Conservation (phyloP, 2,329 filamentous ascomycete species). For the Aspergillus ochraceus region DNA sequence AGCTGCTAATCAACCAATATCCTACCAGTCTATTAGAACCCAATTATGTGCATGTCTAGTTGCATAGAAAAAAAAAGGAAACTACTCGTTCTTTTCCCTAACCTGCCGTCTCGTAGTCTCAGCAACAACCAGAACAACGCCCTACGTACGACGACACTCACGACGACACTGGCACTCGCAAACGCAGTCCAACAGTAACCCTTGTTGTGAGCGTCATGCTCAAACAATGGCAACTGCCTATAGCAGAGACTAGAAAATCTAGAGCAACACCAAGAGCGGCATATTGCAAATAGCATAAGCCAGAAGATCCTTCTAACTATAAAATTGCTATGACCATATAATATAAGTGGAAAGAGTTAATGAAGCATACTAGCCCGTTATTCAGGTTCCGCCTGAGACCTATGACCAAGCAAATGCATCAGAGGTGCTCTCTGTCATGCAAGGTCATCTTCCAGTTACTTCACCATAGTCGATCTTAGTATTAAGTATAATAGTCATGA, state of each 20-base stretch:
- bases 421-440: not conserved
- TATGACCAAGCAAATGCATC: not conserved
- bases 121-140: not conserved
- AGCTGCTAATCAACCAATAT: too few species aligned
- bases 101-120: not conserved
- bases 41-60: too few species aligned
- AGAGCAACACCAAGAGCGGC: too few species aligned
- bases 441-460: not conserved
- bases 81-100: not conserved
- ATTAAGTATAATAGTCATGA: not conserved
- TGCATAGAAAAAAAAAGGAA: not conserved
- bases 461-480: not conserved
- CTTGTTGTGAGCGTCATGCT: too few species aligned
- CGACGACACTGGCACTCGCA: not conserved
- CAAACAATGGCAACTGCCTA: too few species aligned
- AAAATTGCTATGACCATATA: too few species aligned
- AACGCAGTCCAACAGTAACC: constrained; percentile 34
- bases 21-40: too few species aligned
- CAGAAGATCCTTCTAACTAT: too few species aligned
- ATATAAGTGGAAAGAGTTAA: too few species aligned
- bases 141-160: not conserved
- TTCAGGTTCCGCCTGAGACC: not conserved
- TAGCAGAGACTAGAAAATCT: too few species aligned
- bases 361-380: too few species aligned
- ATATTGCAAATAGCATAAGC: too few species aligned